Percentiles rank a stretch among this genome's conserved stretches.
Conservation (phyloP, 345 rosid genomes). For the Corymbia maculata region DNA sequence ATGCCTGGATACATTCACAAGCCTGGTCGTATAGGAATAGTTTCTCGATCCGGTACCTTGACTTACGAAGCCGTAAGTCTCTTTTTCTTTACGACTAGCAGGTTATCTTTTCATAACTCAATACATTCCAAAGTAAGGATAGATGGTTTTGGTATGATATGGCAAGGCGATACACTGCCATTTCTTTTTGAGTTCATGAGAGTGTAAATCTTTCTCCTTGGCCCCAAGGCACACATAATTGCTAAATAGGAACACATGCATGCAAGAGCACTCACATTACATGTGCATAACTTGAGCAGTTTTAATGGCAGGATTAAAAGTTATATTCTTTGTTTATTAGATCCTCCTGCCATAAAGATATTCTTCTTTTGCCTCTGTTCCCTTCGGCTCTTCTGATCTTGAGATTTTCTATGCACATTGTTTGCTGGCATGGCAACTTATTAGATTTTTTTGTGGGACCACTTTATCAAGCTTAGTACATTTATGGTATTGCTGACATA, state of each 20-base stretch:
- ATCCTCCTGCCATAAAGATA: not conserved
- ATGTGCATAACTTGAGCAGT: not conserved
- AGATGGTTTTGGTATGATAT: not conserved
- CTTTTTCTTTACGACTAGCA: not conserved
- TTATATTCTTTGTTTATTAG: not conserved
- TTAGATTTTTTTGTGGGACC: not conserved
- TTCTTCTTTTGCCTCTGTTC: not conserved
- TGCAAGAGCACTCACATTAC: not conserved
- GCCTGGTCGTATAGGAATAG: conserved; percentile 90
- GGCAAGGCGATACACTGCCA: not conserved
- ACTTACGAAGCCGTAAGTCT: conserved; percentile 92
- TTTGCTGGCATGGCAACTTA: not conserved
- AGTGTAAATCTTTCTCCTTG: not conserved
- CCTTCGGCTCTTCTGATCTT: not conserved
- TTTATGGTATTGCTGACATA: not conserved
- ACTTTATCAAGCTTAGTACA: not conserved
- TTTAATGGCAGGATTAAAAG: not conserved
- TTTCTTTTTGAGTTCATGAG: not conserved
- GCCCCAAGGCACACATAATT: not conserved
- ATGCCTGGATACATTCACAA: conserved; percentile 99
- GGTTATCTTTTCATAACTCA: not conserved
- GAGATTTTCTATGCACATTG: not conserved
- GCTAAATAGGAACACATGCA: not conserved
- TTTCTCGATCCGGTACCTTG: conserved; percentile 92
- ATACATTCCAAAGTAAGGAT: not conserved